Percentiles rank a stretch among this genome's conserved stretches.
These are phyloP conservation scores for Saxispiralis lemnorum DNA, from an alignment of 495 filamentous ascomycete genomes.

Conservation along the genomic window DNA sequence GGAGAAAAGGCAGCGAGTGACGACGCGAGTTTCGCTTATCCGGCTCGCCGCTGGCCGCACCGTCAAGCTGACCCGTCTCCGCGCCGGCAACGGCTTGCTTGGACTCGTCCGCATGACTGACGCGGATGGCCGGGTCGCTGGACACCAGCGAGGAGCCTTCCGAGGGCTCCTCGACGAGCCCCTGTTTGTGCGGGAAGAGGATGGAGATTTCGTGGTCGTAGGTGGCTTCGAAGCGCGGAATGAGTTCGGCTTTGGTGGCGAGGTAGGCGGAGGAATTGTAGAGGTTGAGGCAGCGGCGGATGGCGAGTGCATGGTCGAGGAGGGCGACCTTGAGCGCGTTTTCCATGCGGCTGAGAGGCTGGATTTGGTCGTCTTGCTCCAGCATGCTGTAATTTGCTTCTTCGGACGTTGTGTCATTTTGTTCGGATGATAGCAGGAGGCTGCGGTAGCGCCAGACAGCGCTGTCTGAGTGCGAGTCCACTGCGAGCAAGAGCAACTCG, in stretches of 20 bases:
- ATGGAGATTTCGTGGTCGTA: conserved; percentile 40
- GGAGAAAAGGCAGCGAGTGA: conserved; percentile 9
- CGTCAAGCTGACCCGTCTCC: background rate
- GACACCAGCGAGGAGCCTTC: background rate
- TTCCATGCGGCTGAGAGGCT: conserved; percentile 47
- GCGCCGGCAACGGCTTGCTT: background rate
- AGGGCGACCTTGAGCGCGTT: conserved; percentile 73
- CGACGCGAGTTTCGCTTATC: background rate
- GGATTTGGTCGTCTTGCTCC: conserved; percentile 31
- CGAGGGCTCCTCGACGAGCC: conserved; percentile 5
- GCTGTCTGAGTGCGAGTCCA: conserved; percentile 46
- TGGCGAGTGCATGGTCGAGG: conserved; percentile 70
- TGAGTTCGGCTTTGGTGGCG: conserved; percentile 41
- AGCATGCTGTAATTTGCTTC: conserved; percentile 18
- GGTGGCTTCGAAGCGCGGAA: conserved; percentile 36
- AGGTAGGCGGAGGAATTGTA: conserved; percentile 41
- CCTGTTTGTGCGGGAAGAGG: conserved; percentile 8
- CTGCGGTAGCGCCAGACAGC: conserved; percentile 61
- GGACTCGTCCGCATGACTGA: background rate
- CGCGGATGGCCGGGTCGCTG: background rate
- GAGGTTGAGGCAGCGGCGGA: conserved; percentile 63
- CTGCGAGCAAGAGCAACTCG: conserved; percentile 54
- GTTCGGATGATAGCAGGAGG: conserved; percentile 39
- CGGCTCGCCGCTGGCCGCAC: background rate
- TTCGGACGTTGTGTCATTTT: conserved; percentile 26